Base-by-base conservation (phyloP, 345 rosid genomes). In the Salix brachista region DNA sequence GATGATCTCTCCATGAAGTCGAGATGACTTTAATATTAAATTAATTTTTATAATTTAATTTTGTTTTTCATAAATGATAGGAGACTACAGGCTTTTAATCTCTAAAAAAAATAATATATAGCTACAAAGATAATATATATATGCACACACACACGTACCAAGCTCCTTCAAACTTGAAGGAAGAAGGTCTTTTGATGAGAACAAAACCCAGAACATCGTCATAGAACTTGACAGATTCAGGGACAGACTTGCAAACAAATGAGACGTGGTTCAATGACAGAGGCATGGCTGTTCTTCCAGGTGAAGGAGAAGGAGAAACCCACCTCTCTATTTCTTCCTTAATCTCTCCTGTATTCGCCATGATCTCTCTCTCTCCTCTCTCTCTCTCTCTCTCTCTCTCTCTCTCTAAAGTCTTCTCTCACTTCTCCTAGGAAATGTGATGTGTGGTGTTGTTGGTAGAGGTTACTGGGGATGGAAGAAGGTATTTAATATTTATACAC, bases 111-210 rank as follows among this genome's bases (percentile, higher is more conserved):
- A 5, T 5, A 36, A 36, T 5, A 36, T 36, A 5, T 36, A 1
- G 37, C 37, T 36, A 1, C 37, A 36, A 5, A 36, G 37, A 36
- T 1, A 5, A 36, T 11, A 42, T 42, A 10, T 11, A 11, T 9
- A 42, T 0, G 0, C 0, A 0, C 0, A 0, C 2, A 41, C 3
- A 11, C 1, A 58, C 77, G 58, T 85, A 87, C 88, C 90, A 85
- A 65, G 88, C 90, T 69, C 90, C 90, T 79, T 85, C 85, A 72
- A 82, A 87, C 36, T 87, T 9, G 73, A 87, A 87, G 68, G 88
- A 87, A 62, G 86, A 85, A 11, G 90, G 90, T 32, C 90, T 78
- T 77, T 87, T 83, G 82, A 85, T 84, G 77, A 83, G 78, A 16
- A 78, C 88, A 78, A 87, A 87, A 13, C 88, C 90, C 67, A 87